phyloP scores from a whole-genome alignment of 305 asterid species.

The Lippia alba region DNA sequence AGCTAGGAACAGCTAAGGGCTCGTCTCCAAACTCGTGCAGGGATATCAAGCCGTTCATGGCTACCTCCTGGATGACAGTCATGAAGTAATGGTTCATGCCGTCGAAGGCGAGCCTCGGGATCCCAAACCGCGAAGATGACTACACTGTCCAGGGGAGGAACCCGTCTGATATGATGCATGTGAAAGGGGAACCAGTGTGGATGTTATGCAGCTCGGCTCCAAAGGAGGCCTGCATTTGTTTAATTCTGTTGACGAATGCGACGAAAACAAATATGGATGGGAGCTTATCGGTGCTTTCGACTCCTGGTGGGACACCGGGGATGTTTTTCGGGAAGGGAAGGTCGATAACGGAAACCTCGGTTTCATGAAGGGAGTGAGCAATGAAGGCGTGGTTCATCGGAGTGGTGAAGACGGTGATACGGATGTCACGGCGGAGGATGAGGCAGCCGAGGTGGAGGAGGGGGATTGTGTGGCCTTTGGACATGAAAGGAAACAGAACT shows the following conservation, averaged over 20 bases:
- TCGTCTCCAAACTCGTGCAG: conserved; percentile 53
- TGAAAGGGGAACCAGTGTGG: conserved; percentile 6
- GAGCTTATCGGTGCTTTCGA: conserved; percentile 69
- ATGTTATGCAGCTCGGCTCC: conserved; percentile 47
- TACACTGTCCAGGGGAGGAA: conserved; percentile 69
- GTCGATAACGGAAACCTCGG: conserved; percentile 38
- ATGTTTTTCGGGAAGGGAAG: conserved; percentile 66
- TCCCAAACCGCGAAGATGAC: conserved; percentile 49
- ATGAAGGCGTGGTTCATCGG: too few species aligned
- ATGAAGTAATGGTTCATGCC: conserved; percentile 56
- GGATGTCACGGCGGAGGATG: conserved; percentile 45
- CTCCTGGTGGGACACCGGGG: conserved; percentile 50
- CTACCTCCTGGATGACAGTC: conserved; percentile 2
- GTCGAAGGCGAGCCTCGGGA: conserved; percentile 54
- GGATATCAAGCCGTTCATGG: conserved; percentile 16
- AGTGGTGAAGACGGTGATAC: conserved; percentile 70
- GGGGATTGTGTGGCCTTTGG: conserved; percentile 87
- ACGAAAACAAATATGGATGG: conserved; percentile 58
- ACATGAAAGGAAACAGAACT: conserved; percentile 79
- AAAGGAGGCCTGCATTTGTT: conserved; percentile 54
- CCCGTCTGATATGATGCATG: conserved; percentile 62
- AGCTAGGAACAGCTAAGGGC: conserved; percentile 39
- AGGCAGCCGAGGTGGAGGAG: conserved; percentile 63
- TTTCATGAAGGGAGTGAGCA: too few species aligned
- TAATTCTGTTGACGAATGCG: conserved; percentile 41